Base-by-base conservation (phyloP, 768 basidiomycete genomes). In the Tulasnella sp. region DNA sequence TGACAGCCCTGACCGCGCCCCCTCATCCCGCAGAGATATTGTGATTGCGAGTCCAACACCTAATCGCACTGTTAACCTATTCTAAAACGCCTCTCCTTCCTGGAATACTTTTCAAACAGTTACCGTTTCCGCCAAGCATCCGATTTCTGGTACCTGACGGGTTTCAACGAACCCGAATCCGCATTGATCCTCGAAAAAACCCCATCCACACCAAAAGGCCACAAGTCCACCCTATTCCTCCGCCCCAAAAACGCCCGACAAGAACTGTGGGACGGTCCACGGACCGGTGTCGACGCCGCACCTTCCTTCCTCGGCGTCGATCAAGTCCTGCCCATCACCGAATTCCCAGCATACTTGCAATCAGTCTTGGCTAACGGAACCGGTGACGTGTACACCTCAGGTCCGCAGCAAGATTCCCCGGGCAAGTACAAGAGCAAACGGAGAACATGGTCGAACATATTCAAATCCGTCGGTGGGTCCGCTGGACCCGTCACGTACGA, bases 91-190 rank as follows among this genome's bases (percentile, higher is more conserved):
- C n/a, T 75, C 77, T 37, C 80, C 32, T 77, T 70, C 78, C 80
- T 82, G 70, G 77, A 10, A n/a, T 55, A 20, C 16, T 55, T 18
- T 73, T 44, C 72, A 44, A 83, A 42, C 75, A 99, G 96, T 84
- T 98, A 98, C 87, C 96, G 96, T 83, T 98, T 94, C 83, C 90
- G 97, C 32, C 97, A 97, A 84, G 90, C 90, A 0, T 95, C 93
- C 48, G 92, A 97, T 84, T 94, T 96, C 83, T 95, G 92, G 92
- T 99, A 99, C 83, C 86, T 99, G 18, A 98, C 98, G 0, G 98
- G 98, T 15, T 98, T 98, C 82, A 90, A 95, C 78, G 97, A 99
- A 83, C 94, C 96, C 0, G 92, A 97, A 77, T 89, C 97, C 23
- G 96, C 94, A 0, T 86, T 99, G 61, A 87, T 98, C 51, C 87